These are phyloP conservation scores for Cladophialophora bantiana DNA, from an alignment of 2,329 filamentous ascomycete genomes.

Conservation along the genomic window DNA sequence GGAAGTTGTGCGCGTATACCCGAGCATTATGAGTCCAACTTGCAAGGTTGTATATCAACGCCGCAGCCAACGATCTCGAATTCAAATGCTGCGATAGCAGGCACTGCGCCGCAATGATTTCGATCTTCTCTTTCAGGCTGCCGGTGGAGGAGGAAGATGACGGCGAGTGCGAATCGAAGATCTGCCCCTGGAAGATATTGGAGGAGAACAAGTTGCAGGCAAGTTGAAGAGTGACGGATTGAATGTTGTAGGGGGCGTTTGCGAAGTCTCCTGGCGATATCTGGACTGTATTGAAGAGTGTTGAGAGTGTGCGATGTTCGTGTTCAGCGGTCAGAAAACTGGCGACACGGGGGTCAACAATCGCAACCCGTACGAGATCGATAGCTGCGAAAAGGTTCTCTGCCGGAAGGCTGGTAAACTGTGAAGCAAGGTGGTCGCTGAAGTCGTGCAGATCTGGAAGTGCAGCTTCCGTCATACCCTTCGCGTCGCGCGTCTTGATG, in stretches of 20 bases:
- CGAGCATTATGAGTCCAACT: conserved; percentile 72
- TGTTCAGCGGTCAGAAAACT: conserved; percentile 82
- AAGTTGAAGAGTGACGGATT: conserved; percentile 82
- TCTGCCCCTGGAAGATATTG: conserved; percentile 70
- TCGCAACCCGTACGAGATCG: conserved; percentile 81
- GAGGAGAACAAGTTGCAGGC: conserved; percentile 85
- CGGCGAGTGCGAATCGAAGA: conserved; percentile 51
- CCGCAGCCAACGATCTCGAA: conserved; percentile 80
- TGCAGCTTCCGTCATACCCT: conserved; percentile 65
- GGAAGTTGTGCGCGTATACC: conserved; percentile 63
- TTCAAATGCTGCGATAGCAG: conserved; percentile 80
- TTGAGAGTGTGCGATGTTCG: conserved; percentile 67
- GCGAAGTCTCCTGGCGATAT: conserved; percentile 53
- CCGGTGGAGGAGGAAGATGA: conserved; percentile 5
- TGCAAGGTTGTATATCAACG: conserved; percentile 82
- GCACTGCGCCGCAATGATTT: conserved; percentile 74
- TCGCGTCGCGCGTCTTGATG: conserved; percentile 63
- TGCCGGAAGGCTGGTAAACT: conserved; percentile 63
- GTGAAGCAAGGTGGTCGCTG: conserved; percentile 65
- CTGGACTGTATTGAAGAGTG: conserved; percentile 61
- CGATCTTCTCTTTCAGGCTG: conserved; percentile 64
- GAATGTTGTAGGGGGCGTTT: conserved; percentile 77
- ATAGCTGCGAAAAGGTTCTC: conserved; percentile 79
- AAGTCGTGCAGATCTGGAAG: conserved; percentile 75
- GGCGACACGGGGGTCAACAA: conserved; percentile 79